Evolutionary conservation across 2,329 filamentous ascomycete genomes (phyloP), one percentile per base, ranked within the genome.

Genomic region (Fusarium tanahbumbuense): DNA sequence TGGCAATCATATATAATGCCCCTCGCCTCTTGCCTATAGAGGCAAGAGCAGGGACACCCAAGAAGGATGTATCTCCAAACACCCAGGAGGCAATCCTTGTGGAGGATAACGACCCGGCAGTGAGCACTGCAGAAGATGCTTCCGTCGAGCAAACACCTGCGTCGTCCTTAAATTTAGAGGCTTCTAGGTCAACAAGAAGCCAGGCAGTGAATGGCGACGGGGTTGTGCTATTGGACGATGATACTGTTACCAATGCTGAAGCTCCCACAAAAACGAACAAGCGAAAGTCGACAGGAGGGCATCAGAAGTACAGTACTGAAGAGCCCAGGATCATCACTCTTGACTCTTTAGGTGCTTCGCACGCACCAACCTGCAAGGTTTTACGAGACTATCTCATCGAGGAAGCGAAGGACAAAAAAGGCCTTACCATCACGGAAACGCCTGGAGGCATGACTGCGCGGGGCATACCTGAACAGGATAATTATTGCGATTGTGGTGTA

Each of bases 1-100:
- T 98, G 70, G 94, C 93, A 16, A 95, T 99, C 59, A 95, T 99
- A 55, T 97, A 93, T 86, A 97, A 99, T 75, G 86, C 95, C 4
- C 87, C 89, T 6, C 89, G 86, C 54, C 84, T 96, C 23, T 76
- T 88, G 10, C 78, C 67, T 23, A 44, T 60, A 23, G 44, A 61
- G 40, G 37, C 34, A 12, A 61, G 56, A 20, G 30, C 32, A 40
- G 55, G 46, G 20, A 11, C 48, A 15, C 47, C 60, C n/a, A 30
- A 54, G 18, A 61, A 65, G 9, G 55, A 68, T 25, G 56, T 70
- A 25, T 48, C 28, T 10, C 32, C 61, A 16, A 54, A 32, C 34
- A 32, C 56, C 13, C 55, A n/a, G 27, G 70, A 66, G 23, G 56
- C 54, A n/a, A 72, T 68, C 5, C 56, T 71, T 22, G 46, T 69